Base-by-base conservation (phyloP, 2,329 filamentous ascomycete genomes). In the Bipolaris bicolor region DNA sequence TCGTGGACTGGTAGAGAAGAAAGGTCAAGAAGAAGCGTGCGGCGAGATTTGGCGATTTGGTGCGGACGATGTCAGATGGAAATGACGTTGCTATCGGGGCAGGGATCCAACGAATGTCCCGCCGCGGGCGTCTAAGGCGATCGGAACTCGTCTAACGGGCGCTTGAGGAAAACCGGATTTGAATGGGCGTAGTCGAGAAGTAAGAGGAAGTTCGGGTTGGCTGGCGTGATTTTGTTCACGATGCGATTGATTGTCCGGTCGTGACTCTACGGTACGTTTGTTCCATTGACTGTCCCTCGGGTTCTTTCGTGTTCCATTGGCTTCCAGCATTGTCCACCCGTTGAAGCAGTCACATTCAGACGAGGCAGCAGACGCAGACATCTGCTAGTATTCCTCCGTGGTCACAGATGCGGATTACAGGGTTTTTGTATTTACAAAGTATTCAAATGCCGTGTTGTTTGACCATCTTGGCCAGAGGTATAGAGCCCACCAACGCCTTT, bases 21-120 rank as follows among this genome's bases (percentile, higher is more conserved):
- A 31, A 41, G 31, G 47, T 26, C 37, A 41, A 55, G 29, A 51
- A 60, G 56, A 56, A 49, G 62, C 52, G 58, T 61, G 63, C 62
- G 62, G 65, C 36, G 29, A 46, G 50, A 49, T 49, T 39, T 46
- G 39, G 51, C n/a, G 29, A 43, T 39, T 45, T 29, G 40, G 52
- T 41, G 55, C 41, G 39, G 20, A 40, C 64, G 53, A 58, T 61
- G 51, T 57, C 48, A 49, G 60, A 39, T 39, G 40, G 37, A 53
- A 58, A 70, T 74, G 70, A 73, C 71, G 69, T 72, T 69, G 59
- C 63, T 61, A 50, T 50, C 40, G 52, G 57, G 61, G 56, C 55
- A 63, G 63, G 69, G 65, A 62, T 67, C 65, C 58, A 65, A 57
- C 56, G 50, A 63, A 57, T 56, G 57, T 54, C 44, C 60, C 33